These are phyloP conservation scores for Arthrobotrys musiformis DNA, from an alignment of 2,329 filamentous ascomycete species.

Conservation along the genomic window DNA sequence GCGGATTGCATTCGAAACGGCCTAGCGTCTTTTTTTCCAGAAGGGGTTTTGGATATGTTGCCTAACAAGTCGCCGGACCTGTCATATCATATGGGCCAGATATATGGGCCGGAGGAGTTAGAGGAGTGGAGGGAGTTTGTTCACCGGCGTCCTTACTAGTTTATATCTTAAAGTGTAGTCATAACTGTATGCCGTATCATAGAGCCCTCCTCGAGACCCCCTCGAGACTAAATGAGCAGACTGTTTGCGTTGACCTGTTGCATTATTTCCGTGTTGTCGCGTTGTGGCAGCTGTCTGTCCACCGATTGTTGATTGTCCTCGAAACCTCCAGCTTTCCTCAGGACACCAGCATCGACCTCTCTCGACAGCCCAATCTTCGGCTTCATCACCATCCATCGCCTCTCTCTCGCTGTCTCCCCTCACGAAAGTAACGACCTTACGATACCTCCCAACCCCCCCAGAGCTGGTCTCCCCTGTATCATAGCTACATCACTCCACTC, in stretches of 20 bases:
- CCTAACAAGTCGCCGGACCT: background rate
- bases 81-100: background rate
- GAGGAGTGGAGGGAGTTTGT: background rate
- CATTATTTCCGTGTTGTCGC: conserved; percentile 18
- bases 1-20: background rate
- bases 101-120: background rate
- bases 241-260: conserved; percentile 6
- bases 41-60: background rate
- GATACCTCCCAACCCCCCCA: no score
- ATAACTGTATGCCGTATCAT: background rate
- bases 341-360: background rate
- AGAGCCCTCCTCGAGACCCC: background rate
- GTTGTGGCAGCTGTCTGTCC: no score
- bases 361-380: background rate
- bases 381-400: background rate
- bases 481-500: background rate
- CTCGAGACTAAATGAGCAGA: background rate
- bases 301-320: background rate
- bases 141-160: background rate
- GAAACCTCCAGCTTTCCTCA: background rate
- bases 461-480: conserved; percentile 42
- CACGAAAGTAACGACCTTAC: conserved; percentile 43
- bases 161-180: no score
- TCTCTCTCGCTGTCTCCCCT: background rate
- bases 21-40: background rate